Base-by-base conservation (phyloP, 306 rosid genomes). In the Spatholobus suberectus region DNA sequence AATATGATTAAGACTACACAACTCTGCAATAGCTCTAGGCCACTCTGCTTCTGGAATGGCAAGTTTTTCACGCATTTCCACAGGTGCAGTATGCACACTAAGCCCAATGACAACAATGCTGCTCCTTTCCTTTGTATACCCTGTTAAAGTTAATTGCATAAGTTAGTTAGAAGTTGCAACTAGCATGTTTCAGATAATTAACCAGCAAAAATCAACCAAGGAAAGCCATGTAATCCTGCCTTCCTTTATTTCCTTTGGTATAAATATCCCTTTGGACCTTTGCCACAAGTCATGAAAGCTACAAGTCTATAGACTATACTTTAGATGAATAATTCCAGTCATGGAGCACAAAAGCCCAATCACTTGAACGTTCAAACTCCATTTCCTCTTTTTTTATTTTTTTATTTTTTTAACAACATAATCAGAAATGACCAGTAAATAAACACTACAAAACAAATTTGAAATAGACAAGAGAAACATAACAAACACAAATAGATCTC, bases 1-100 rank as follows among this genome's bases (percentile, higher is more conserved):
- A 10, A 96, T 92, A 76, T 96, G 98, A 83, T 96, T 96, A 55
- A 96, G 90, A 81, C 87, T 78, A 63, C 99, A 96, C 71, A 96
- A 89, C 91, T 96, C 99, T 81, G 85, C 93, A 21, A 96, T 94
- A 70, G 99, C 99, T 78, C 97, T 94, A 83, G 99, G 98, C 97
- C 98, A 96, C 84, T 96, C 99, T 80, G 99, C 99, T 86, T 96
- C 99, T 0, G 97, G 99, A 80, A 96, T 88, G 77, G 98, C 97
- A 65, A 96, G 97, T 75, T 96, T 96, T 88, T 96, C 99, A 70
- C 99, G 92, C 98, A 96, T 94, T 80, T 96, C 99, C 69, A 96
- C 97, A 8, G 99, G 99, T 59, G 98, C 81, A 11, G 97, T 92
- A 82, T 96, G 99, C 86, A 96, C 93, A 85, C 99, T 96, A 55